Base-by-base conservation (phyloP, 2,329 filamentous ascomycete genomes). In the Ilyonectria destructans region DNA sequence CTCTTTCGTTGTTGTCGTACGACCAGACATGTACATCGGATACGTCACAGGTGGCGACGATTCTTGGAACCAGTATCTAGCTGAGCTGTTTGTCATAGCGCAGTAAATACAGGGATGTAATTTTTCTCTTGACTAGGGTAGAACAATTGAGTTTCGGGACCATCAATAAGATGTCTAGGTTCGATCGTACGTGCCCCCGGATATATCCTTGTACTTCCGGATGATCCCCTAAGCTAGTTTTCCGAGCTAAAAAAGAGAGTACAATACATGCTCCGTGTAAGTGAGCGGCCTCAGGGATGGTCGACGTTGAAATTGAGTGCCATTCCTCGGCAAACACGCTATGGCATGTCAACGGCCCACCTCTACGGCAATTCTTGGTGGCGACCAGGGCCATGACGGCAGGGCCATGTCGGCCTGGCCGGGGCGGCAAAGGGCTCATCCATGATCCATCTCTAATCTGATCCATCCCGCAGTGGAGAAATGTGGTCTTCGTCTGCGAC, bases 21-120 rank as follows among this genome's bases (percentile, higher is more conserved):
- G 81, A 13, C 81, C 81, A 15, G 81, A 83, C 65, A 81, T 82
- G 81, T 83, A 83, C 57, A 77, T 83, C 65, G 81, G 80, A 15
- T 79, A 76, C 58, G 79, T 81, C 19, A 77, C 78, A 17, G 64
- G 45, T 65, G 72, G 66, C 48, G 70, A 58, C 19, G 66, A 69
- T 5, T 75, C 74, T n/a, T 79, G 76, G 71, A 73, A 69, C 43
- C 58, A 68, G 31, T 81, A 81, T 68, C 69, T 79, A 15, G 67
- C 63, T 33, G 67, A 68, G 23, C 60, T 76, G 17, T 70, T 65
- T 61, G 21, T 29, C 26, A n/a, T n/a, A 17, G 46, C 13, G 26
- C 26, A 46, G 55, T 46, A 57, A 9, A 21, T n/a, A n/a, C 10
- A 21, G 3, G n/a, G n/a, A 23, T 37, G 45, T 6, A 6, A 19